phyloP scores from a whole-genome alignment of 345 rosid genomes.

The Salix viminalis region DNA sequence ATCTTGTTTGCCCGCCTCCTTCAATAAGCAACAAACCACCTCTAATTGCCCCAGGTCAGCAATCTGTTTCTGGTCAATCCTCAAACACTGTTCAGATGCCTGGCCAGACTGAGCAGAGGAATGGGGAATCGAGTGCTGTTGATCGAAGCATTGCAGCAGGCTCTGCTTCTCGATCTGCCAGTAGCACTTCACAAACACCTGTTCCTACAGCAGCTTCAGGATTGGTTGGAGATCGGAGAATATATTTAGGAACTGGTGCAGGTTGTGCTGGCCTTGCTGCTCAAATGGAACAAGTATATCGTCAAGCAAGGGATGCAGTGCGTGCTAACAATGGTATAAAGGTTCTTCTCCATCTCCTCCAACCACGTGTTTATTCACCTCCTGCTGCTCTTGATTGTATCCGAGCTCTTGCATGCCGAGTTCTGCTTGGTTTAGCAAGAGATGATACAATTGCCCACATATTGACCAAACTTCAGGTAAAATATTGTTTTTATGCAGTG shows the following conservation, averaged over 20 bases:
- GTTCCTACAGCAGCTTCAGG: constrained; percentile 63
- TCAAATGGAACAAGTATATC: constrained; percentile 91
- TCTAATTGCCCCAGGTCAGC: constrained; percentile 53
- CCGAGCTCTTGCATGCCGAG: constrained; percentile 92
- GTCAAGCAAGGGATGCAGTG: constrained; percentile 91
- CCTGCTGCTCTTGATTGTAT: constrained; percentile 92
- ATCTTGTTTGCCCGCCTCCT: constrained; percentile 98
- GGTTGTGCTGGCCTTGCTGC: constrained; percentile 99
- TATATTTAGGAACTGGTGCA: constrained; percentile 92
- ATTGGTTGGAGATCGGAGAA: constrained; percentile 93
- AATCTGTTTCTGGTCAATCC: constrained; percentile 39
- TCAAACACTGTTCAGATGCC: constrained; percentile 35
- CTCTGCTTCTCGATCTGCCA: constrained; percentile 32
- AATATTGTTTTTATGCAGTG: not conserved
- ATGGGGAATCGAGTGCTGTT: constrained; percentile 39
- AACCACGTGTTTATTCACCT: constrained; percentile 79
- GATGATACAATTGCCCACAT: constrained; percentile 96
- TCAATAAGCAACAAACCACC: constrained; percentile 86
- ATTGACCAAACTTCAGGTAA: constrained; percentile 95
- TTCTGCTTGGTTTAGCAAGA: constrained; percentile 94
- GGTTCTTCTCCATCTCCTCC: constrained; percentile 92
- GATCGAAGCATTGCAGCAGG: constrained; percentile 42
- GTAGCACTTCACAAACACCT: constrained; percentile 56
- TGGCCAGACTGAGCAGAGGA: constrained; percentile 52
- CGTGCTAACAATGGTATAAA: constrained; percentile 97